Evolutionary conservation across 306 rosid genomes (phyloP).

Genomic region (Cicer judaicum): DNA sequence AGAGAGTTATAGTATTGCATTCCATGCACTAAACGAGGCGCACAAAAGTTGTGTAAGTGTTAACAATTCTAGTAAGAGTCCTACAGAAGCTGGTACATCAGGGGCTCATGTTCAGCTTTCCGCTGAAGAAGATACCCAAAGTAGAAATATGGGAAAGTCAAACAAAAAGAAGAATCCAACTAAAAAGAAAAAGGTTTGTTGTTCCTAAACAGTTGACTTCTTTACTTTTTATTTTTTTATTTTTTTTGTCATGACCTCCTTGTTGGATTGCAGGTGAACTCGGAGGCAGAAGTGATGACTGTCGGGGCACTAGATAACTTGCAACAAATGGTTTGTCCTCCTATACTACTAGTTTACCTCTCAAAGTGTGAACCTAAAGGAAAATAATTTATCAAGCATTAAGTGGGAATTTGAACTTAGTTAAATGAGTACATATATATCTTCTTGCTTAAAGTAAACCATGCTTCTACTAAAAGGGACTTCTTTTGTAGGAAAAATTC

Average conservation of each 20-base stretch:
- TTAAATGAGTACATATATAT: constrained; percentile 23
- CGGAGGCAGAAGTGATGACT: constrained; percentile 76
- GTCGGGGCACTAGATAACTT: constrained; percentile 85
- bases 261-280: constrained; percentile 66
- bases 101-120: constrained; percentile 74
- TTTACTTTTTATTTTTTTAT: neutral
- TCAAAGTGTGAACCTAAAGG: constrained; percentile 15
- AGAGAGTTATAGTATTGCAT: constrained; percentile 81
- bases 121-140: constrained; percentile 79
- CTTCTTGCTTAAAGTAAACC: constrained; percentile 43
- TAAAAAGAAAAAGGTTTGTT: constrained; percentile 89
- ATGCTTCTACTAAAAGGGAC: constrained; percentile 19
- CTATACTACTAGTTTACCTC: constrained; percentile 27
- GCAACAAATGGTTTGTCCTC: constrained; percentile 92
- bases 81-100: constrained; percentile 74
- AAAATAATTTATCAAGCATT: constrained; percentile 10
- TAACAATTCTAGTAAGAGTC: constrained; percentile 68
- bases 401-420: constrained; percentile 28
- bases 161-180: constrained; percentile 84
- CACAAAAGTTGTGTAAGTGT: constrained; percentile 67
- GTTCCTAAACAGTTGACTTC: constrained; percentile 32
- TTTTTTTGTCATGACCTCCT: constrained; percentile 40
- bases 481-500: constrained; percentile 77
- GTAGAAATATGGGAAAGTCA: constrained; percentile 75
- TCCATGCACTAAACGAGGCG: constrained; percentile 74